Evolutionary conservation across 2,329 filamentous ascomycete species (phyloP).

Genomic region (Claviceps pazoutovae): DNA sequence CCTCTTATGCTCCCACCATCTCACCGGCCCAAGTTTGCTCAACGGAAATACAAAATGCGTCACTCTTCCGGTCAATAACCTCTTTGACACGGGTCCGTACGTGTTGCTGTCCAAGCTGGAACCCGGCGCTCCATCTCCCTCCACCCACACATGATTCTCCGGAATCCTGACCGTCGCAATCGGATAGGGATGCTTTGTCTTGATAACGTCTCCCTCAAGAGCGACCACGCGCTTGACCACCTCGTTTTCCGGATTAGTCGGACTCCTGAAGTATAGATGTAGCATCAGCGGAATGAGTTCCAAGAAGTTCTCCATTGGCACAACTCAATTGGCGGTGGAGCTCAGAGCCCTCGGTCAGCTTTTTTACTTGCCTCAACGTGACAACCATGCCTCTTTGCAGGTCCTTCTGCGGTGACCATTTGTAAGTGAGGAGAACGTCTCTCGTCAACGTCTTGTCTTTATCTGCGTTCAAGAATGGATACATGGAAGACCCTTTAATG

Average conservation of each 20-base stretch:
- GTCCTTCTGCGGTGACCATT: slow-evolving; percentile 41
- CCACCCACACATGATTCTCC: slow-evolving; percentile 82
- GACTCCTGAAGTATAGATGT: slow-evolving; percentile 39
- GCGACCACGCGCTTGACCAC: slow-evolving; percentile 76
- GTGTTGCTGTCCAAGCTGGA: slow-evolving; percentile 73
- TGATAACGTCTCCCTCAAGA: slow-evolving; percentile 64
- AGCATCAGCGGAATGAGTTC: neutral
- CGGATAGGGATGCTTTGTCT: slow-evolving; percentile 48
- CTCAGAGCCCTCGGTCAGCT: too few species aligned
- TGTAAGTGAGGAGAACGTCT: slow-evolving; percentile 46
- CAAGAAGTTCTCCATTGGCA: neutral
- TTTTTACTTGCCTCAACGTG: slow-evolving; percentile 41
- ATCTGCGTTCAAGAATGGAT: slow-evolving; percentile 58
- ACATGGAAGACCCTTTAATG: slow-evolving; percentile 57
- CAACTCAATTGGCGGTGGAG: too few species aligned
- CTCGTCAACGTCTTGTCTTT: slow-evolving; percentile 39
- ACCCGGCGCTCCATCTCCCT: slow-evolving; percentile 66
- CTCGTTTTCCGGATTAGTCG: slow-evolving; percentile 51
- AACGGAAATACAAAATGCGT: slow-evolving; percentile 59
- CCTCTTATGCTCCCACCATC: slow-evolving; percentile 40
- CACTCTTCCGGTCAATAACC: slow-evolving; percentile 61
- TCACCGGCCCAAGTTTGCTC: slow-evolving; percentile 40
- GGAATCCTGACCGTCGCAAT: slow-evolving; percentile 50
- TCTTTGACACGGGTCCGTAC: slow-evolving; percentile 71
- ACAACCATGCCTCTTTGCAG: slow-evolving; percentile 62